phyloP scores from a whole-genome alignment of 2,329 filamentous ascomycete genomes.

The Aspergillus sergii region DNA sequence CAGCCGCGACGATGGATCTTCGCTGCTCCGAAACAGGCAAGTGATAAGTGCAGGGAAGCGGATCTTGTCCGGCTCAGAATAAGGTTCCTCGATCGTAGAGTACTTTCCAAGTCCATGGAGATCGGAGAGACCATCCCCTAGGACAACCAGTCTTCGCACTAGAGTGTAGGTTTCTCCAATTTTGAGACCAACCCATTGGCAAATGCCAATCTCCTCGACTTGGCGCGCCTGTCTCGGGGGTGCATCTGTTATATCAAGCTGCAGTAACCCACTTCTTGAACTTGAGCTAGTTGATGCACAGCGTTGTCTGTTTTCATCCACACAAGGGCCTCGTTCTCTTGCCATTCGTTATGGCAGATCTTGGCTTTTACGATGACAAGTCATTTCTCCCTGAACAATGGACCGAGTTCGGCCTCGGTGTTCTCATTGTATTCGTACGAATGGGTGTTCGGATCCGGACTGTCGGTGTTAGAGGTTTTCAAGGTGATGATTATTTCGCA shows the following conservation, averaged over 20 bases:
- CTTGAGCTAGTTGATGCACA: neutral
- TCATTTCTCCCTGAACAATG: constrained; percentile 9
- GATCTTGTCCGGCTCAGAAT: neutral
- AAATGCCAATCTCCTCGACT: neutral
- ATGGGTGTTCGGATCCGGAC: constrained; percentile 5
- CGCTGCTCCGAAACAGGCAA: neutral
- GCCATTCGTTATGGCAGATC: neutral
- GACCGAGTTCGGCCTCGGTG: neutral
- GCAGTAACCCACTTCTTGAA: neutral
- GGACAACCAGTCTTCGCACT: neutral
- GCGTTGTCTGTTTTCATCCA: neutral
- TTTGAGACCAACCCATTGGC: neutral
- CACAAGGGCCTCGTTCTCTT: neutral
- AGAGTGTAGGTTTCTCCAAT: neutral
- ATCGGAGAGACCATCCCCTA: neutral
- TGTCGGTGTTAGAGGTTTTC: constrained; percentile 1
- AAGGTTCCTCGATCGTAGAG: neutral
- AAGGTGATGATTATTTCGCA: constrained; percentile 8
- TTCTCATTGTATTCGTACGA: constrained; percentile 2
- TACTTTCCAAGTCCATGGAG: neutral
- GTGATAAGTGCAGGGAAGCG: neutral
- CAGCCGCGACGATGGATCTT: neutral
- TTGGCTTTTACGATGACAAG: constrained; percentile 8
- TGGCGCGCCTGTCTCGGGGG: neutral
- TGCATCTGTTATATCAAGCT: neutral